A percentile compares a stretch with the other conserved stretches of the same genome.
These are phyloP conservation scores for Goffeauzyma gilvescens DNA, from an alignment of 768 basidiomycete genomes.

Conservation along the genomic window DNA sequence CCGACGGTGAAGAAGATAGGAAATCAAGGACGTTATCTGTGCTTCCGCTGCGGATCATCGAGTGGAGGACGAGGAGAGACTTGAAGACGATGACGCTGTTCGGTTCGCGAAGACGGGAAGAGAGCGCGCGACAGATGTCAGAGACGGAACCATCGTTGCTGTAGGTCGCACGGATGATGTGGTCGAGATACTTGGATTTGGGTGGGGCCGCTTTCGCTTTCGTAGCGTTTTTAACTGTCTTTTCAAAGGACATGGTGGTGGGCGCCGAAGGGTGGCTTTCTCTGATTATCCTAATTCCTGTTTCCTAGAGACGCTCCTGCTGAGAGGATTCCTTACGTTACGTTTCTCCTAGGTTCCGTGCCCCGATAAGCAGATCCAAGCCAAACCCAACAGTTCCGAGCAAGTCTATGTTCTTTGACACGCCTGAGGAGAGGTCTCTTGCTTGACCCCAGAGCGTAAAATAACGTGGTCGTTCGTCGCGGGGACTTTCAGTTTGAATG, in stretches of 20 bases:
- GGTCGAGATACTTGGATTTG: constrained; percentile 57
- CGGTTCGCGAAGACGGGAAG: constrained; percentile 69
- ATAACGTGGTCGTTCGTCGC: too few relatives aligned
- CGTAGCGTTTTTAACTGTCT: constrained; percentile 88
- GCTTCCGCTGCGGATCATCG: constrained; percentile 88
- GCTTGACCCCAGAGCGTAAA: too few relatives aligned
- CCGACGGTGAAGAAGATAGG: constrained; percentile 51
- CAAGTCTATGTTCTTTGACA: too few relatives aligned
- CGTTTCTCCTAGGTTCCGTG: too few relatives aligned
- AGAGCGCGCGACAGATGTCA: constrained; percentile 78
- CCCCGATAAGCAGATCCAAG: too few relatives aligned
- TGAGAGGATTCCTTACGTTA: too few relatives aligned
- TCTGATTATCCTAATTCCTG: too few relatives aligned
- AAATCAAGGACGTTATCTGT: constrained; percentile 80
- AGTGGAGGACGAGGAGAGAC: constrained; percentile 81
- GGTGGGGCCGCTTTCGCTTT: constrained; percentile 92
- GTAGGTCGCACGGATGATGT: constrained; percentile 92
- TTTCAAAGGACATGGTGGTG: constrained; percentile 26
- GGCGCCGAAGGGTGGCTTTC: too few relatives aligned
- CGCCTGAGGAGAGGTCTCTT: too few relatives aligned
- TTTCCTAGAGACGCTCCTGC: too few relatives aligned
- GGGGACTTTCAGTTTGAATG: too few relatives aligned
- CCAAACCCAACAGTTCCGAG: too few relatives aligned
- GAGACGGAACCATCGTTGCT: constrained; percentile 79
- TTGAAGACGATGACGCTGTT: constrained; percentile 96